Evolutionary conservation across 345 rosid species (phyloP).

Genomic region (Citrus inodora): DNA sequence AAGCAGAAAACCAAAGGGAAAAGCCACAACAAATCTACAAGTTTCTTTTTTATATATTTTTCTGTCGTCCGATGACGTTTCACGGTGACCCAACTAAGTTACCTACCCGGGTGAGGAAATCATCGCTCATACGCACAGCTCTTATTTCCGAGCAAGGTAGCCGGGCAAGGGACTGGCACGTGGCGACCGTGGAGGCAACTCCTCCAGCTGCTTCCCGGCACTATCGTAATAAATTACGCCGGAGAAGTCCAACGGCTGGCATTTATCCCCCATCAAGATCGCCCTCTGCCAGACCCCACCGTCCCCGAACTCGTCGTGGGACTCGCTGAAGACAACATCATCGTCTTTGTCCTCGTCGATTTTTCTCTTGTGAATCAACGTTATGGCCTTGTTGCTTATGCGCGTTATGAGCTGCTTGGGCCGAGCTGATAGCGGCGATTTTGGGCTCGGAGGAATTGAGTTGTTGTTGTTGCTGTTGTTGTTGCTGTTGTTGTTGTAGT

Average conservation of each 20-base stretch:
- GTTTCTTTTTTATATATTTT: neutral
- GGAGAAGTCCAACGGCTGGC: slow-evolving; percentile 86
- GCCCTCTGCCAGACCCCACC: slow-evolving; percentile 87
- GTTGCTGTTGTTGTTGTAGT: neutral
- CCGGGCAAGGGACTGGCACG: slow-evolving; percentile 74
- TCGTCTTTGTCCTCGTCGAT: slow-evolving; percentile 13
- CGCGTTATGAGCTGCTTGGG: slow-evolving; percentile 47
- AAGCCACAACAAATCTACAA: neutral
- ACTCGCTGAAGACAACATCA: neutral
- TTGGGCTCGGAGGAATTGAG: slow-evolving; percentile 8
- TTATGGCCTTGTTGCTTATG: slow-evolving; percentile 58
- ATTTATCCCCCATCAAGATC: slow-evolving; percentile 91
- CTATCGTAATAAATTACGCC: slow-evolving; percentile 88
- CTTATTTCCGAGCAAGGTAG: slow-evolving; percentile 16
- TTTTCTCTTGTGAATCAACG: slow-evolving; percentile 28
- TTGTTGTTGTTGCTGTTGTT: neutral
- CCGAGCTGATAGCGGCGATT: slow-evolving; percentile 32
- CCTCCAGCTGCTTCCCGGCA: slow-evolving; percentile 51
- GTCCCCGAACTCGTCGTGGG: slow-evolving; percentile 50
- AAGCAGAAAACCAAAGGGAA: too few species aligned
- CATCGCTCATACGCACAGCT: neutral
- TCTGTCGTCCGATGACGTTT: neutral
- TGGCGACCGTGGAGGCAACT: slow-evolving; percentile 71
- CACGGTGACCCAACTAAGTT: neutral
- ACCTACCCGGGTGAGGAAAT: neutral